phyloP scores from a whole-genome alignment of 164 flowering plant species.

The Liquidambar formosana region DNA sequence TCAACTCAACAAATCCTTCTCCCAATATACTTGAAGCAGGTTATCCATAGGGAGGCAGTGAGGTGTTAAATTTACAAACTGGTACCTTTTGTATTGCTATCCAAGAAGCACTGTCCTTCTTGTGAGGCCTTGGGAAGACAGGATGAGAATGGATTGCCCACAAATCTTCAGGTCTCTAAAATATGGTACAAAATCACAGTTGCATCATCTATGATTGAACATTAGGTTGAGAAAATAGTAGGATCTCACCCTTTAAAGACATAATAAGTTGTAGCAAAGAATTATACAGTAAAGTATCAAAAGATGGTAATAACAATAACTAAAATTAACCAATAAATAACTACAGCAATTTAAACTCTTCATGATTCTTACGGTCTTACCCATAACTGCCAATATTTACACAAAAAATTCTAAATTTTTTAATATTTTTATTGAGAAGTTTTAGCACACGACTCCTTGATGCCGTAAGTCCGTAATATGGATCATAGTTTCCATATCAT shows the following conservation, averaged over 20 bases:
- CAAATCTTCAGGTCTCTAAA: conserved; percentile 82
- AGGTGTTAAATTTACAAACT: background rate
- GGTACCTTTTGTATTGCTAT: conserved; percentile 81
- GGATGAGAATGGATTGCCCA: conserved; percentile 87
- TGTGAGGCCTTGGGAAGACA: conserved; percentile 82
- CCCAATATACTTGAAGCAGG: background rate
- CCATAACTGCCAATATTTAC: background rate
- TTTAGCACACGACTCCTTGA: too few species aligned
- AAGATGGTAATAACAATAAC: background rate
- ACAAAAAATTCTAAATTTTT: background rate
- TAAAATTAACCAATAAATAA: background rate
- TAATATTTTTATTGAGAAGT: too few species aligned
- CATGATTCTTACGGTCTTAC: too few species aligned
- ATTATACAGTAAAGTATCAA: background rate
- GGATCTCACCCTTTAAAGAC: background rate
- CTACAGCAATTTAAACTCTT: too few species aligned
- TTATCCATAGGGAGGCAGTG: background rate
- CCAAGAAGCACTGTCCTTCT: conserved; percentile 66
- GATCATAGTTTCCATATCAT: too few species aligned
- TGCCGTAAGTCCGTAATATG: too few species aligned
- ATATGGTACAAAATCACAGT: conserved; percentile 13
- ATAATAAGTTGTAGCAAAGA: background rate
- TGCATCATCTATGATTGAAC: conserved; percentile 1
- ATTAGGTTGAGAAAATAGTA: background rate
- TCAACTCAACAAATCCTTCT: background rate